Evolutionary conservation across 148 eudicot species (phyloP), one percentile per base, ranked within the genome.

Genomic region (Rhododendron ferrugineum): DNA sequence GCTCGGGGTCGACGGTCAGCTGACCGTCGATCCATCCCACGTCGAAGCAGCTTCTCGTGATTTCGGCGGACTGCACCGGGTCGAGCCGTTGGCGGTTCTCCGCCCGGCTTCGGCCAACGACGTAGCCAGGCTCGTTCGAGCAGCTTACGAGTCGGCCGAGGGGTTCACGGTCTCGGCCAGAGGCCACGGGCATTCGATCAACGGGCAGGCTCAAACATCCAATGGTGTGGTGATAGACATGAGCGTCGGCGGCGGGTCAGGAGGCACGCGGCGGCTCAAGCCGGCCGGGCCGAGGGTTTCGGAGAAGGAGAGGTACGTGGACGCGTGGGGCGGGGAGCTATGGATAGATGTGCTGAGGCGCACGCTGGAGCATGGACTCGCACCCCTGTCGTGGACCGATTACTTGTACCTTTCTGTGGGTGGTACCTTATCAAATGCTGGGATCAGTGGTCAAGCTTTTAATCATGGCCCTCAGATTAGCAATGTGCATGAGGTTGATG

Each of bases 401-500:
- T 96, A 96, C 87, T 87, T 96, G 91, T 95, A 96, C 89, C 91
- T 96, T 9, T 91, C 96, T 26, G 99, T 96, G 11, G 99, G 99
- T 0, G 99, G 99, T 80, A 96, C 99, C 20, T 86, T 96, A 82
- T 96, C 98, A 2, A 96, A 96, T 90, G 99, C 93, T 26, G 99
- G 99, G n/a, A 96, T 96, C 62, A 95, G 98, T 84, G 99, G 99
- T 0, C 99, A 96, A 73, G 97, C 98, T 44, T 96, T 95, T 79
- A 91, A 94, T 87, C 91, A 95, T 82, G 99, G 99, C 22, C 99
- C 99, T 87, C 99, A 96, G 84, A 94, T 96, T 82, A 88, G 89
- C 86, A 96, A 95, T 87, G 98, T 95, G 64, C 77, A 83, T 83
- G 92, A 94, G 37, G 92, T 96, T 15, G 96, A 96, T 20, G 98